Conservation (phyloP, 345 rosid genomes). For the Moringa oleifera region DNA sequence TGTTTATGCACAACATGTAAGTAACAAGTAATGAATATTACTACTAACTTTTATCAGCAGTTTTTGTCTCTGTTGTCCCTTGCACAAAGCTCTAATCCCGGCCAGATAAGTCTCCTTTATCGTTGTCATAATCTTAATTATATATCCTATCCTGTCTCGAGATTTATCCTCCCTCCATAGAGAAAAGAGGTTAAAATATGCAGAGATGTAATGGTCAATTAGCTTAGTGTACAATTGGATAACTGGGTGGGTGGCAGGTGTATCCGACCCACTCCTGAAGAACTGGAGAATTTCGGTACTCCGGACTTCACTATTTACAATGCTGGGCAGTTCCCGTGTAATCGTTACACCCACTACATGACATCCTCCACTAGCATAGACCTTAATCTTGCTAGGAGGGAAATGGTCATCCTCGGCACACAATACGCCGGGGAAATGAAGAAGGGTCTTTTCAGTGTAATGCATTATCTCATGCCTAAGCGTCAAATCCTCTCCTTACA, state of each 20-base stretch:
- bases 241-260: constrained; percentile 93
- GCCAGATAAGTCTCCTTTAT: constrained; percentile 37
- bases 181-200: constrained; percentile 22
- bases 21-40: constrained; percentile 16
- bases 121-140: constrained; percentile 26
- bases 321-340: constrained; percentile 99
- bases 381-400: constrained; percentile 83
- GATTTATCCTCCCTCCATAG: constrained; percentile 19
- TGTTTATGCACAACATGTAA: constrained; percentile 99
- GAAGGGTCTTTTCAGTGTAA: constrained; percentile 96
- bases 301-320: constrained; percentile 99
- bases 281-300: constrained; percentile 96
- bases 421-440: constrained; percentile 99
- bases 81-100: constrained; percentile 20
- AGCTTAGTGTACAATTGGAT: constrained; percentile 52
- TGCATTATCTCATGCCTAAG: constrained; percentile 99
- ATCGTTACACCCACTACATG: constrained; percentile 98
- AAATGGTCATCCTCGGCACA: constrained; percentile 98
- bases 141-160: no score
- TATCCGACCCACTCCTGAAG: constrained; percentile 93
- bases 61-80: constrained; percentile 8
- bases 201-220: constrained; percentile 20
- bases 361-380: constrained; percentile 98
- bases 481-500: constrained; percentile 91
- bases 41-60: constrained; percentile 1